Base-by-base conservation (phyloP, 495 filamentous ascomycete species). In the Diplogelasinospora grovesii region DNA sequence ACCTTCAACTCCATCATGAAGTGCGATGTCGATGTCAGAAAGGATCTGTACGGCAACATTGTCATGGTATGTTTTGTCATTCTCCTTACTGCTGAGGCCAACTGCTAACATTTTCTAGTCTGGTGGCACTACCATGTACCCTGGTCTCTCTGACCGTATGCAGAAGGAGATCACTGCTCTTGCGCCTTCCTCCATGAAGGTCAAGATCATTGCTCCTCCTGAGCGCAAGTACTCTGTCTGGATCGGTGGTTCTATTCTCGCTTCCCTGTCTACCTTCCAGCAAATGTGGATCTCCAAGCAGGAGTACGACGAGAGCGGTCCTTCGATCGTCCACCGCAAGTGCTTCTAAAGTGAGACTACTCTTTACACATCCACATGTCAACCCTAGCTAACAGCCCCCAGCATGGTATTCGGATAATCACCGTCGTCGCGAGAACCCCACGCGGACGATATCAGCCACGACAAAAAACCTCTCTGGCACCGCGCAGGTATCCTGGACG, bases 221-320 rank as follows among this genome's bases (percentile, higher is more conserved):
- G 92, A 98, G 74, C 78, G 92, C 57, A 94, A 96, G 70, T 98
- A 97, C 75, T 97, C 92, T 47, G 92, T 98, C 77, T 98, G 92
- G 92, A 98, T 98, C 69, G 92, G 92, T 88, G 92, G 92, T 80
- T 98, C 92, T 68, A 98, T 98, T 67, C 74, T 98, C 63, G 92
- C 92, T 52, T 98, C 92, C 49, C 86, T 98, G 51, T 98, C 92
- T 45, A 97, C 92, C 73, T 97, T 97, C 89, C 92, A 98, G 75
- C 92, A 97, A 77, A 98, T 98, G 93, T 98, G 92, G 92, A 97
- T 98, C 83, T 98, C 92, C 51, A 98, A 98, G 86, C 92, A 98
- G 77, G 92, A 97, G 79, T 97, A 97, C 80, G 92, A 98, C 74
- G 92, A 98, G 85, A 89, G 82, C 67, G 92, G 92, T 69, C 92